phyloP scores from a whole-genome alignment of 352 stramenopile genomes.

The Pythium graminicola region DNA sequence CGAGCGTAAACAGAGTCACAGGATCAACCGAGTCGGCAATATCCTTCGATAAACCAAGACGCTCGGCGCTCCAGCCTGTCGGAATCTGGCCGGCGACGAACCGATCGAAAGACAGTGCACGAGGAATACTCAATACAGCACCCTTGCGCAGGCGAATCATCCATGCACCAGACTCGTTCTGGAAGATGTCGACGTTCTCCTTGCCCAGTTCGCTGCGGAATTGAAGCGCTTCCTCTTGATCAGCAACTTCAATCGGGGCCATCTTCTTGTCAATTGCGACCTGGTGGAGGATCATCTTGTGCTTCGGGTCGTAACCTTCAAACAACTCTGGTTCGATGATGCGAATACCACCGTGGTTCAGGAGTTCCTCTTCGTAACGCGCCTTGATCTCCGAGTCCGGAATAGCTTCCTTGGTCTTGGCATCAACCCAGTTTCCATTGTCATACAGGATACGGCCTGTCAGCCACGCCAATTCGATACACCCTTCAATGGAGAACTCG shows the following conservation, averaged over 20 bases:
- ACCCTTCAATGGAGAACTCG: constrained; percentile 85
- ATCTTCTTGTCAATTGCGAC: constrained; percentile 87
- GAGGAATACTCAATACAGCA: constrained; percentile 74
- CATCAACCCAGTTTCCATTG: constrained; percentile 80
- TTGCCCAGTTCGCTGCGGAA: constrained; percentile 75
- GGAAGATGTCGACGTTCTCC: constrained; percentile 80
- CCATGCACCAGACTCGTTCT: constrained; percentile 59
- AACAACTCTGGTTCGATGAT: constrained; percentile 84
- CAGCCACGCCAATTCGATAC: constrained; percentile 83
- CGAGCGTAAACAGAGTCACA: constrained; percentile 68
- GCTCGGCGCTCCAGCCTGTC: constrained; percentile 81
- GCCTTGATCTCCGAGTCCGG: constrained; percentile 70
- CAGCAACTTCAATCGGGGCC: constrained; percentile 80
- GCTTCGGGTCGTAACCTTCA: constrained; percentile 83
- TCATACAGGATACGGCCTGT: constrained; percentile 78
- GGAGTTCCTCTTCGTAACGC: constrained; percentile 73
- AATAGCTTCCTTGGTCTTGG: constrained; percentile 72
- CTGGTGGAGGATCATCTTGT: constrained; percentile 82
- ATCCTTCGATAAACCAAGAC: constrained; percentile 75
- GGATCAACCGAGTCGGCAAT: constrained; percentile 74
- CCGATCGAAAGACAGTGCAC: constrained; percentile 72
- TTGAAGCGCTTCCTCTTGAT: constrained; percentile 74
- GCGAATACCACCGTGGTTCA: constrained; percentile 75
- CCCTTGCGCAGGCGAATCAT: constrained; percentile 83
- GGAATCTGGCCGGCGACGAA: constrained; percentile 86